Percentiles rank a stretch among this genome's conserved stretches.
These are phyloP conservation scores for Diophrys sp. DNA, from an alignment of 73 alveolate species.

Conservation along the genomic window DNA sequence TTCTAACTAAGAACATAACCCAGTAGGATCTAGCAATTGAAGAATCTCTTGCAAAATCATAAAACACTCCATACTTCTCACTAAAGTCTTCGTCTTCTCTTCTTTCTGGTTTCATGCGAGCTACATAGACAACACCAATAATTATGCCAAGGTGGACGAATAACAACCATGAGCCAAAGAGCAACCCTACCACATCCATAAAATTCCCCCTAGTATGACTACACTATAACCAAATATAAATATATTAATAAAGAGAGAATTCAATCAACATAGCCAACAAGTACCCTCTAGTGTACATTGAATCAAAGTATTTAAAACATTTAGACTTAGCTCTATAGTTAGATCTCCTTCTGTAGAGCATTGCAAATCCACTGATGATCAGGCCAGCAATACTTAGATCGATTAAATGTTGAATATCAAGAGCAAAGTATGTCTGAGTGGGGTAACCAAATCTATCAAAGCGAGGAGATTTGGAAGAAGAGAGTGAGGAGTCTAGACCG, in stretches of 20 bases:
- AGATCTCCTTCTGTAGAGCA: too few relatives aligned
- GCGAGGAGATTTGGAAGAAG: not conserved
- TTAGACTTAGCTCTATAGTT: too few relatives aligned
- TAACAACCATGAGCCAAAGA: not conserved
- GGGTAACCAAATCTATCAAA: not conserved
- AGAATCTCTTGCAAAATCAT: not conserved
- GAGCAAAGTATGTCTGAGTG: not conserved
- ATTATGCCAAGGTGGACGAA: not conserved
- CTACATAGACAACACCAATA: not conserved
- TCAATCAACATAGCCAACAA: not conserved
- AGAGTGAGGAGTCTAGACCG: not conserved
- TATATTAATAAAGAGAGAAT: not conserved
- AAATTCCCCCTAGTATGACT: too few relatives aligned
- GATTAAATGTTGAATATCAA: not conserved
- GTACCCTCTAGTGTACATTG: not conserved
- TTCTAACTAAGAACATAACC: not conserved
- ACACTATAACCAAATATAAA: too few relatives aligned
- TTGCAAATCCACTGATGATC: too few relatives aligned
- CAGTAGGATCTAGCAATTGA: not conserved
- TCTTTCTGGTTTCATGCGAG: not conserved
- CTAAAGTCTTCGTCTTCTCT: not conserved
- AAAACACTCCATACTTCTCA: not conserved
- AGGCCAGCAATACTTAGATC: not conserved
- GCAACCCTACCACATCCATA: too few relatives aligned
- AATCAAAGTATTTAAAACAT: not conserved